phyloP scores from a whole-genome alignment of 1,284 basidiomycete genomes.

The Malassezia slooffiae region DNA sequence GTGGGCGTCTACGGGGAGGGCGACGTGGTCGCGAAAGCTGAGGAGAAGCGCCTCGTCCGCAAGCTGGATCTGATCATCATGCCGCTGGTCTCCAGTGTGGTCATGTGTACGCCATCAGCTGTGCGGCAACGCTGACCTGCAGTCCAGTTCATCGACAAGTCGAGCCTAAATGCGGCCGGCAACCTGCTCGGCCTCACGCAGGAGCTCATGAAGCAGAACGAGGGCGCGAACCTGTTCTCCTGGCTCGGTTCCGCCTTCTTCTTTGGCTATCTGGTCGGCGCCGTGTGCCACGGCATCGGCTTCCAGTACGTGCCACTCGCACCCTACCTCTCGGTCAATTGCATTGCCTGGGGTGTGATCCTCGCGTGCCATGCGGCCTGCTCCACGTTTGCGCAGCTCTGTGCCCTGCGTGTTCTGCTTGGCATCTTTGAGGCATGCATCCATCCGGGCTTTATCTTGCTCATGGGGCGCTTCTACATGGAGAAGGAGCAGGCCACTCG shows the following conservation, averaged over 20 bases:
- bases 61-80: conserved; percentile 38
- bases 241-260: conserved; percentile 20
- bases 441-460: conserved; percentile 22
- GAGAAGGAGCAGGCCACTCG: conserved; percentile 23
- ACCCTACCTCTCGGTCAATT: no score
- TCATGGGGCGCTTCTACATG: conserved; percentile 30
- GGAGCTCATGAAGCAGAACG: conserved; percentile 29
- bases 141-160: conserved; percentile 40
- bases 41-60: conserved; percentile 22
- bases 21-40: no score
- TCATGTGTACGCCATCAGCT: no score
- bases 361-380: conserved; percentile 28
- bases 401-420: conserved; percentile 31
- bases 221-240: conserved; percentile 31
- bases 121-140: no score
- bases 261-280: no score
- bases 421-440: conserved; percentile 32
- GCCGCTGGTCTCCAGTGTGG: conserved; percentile 31
- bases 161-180: conserved; percentile 26
- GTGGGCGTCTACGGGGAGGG: no score
- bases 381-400: conserved; percentile 25
- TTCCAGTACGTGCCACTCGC: no score
- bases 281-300: no score
- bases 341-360: not conserved
- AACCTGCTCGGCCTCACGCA: no score